phyloP scores from a whole-genome alignment of 2,329 filamentous ascomycete genomes.

The Pseudogymnoascus sp. region DNA sequence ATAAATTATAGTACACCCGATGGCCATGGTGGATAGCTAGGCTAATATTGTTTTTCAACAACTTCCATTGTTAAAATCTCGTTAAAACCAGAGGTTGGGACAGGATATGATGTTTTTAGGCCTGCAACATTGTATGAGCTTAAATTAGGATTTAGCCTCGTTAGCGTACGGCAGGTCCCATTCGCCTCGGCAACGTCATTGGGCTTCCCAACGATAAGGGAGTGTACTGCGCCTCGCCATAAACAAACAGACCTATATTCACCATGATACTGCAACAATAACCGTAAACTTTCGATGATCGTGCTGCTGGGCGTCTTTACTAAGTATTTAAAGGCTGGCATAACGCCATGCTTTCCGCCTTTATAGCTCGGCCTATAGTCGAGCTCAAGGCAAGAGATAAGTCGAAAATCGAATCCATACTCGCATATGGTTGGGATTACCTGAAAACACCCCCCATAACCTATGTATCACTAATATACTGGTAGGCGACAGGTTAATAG shows the following conservation, averaged over 20 bases:
- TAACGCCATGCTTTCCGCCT: constrained; percentile 83
- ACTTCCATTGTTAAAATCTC: background rate
- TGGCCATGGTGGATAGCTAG: background rate
- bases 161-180: background rate
- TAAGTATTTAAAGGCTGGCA: background rate
- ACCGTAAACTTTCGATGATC: background rate
- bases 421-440: constrained; percentile 64
- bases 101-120: background rate
- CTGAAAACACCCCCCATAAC: background rate
- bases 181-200: constrained; percentile 2
- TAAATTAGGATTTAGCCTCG: background rate
- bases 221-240: background rate
- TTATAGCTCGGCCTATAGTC: constrained; percentile 91
- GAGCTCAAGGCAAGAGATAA: constrained; percentile 95
- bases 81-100: background rate
- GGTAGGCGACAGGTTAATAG: constrained; percentile 76
- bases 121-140: background rate
- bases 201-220: constrained; percentile 3
- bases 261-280: background rate
- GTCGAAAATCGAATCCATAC: constrained; percentile 91
- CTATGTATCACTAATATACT: background rate
- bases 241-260: background rate
- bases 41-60: background rate
- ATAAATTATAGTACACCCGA: background rate
- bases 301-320: background rate